A percentile compares a stretch with the other conserved stretches of the same genome.
phyloP scores from a whole-genome alignment of 2,329 filamentous ascomycete genomes.

The Aspergillus pseudoviridinutans region DNA sequence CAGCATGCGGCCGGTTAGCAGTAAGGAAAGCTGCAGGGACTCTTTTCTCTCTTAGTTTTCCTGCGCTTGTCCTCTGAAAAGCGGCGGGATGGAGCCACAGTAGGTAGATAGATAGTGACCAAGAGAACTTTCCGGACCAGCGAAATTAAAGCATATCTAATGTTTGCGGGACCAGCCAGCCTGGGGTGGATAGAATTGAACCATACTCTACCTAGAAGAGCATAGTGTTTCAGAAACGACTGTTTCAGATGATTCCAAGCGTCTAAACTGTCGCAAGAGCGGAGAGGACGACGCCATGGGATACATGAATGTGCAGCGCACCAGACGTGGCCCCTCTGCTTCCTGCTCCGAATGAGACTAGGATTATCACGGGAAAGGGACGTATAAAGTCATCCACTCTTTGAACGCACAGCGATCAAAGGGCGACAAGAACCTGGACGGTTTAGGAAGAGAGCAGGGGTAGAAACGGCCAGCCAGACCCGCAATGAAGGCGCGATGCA shows the following conservation, averaged over 20 bases:
- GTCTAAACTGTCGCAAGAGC: slow-evolving; percentile 10
- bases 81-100: slow-evolving; percentile 8
- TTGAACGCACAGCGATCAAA: slow-evolving; percentile 16
- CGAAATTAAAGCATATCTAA: slow-evolving; percentile 14
- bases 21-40: slow-evolving; percentile 33
- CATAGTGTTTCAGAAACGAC: slow-evolving; percentile 22
- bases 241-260: slow-evolving; percentile 24
- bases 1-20: slow-evolving; percentile 15
- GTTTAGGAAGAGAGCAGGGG: slow-evolving; percentile 11
- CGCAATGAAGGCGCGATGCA: slow-evolving; percentile 17
- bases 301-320: slow-evolving; percentile 10
- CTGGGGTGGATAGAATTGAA: slow-evolving; percentile 13
- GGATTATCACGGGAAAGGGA: slow-evolving; percentile 8
- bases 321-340: slow-evolving; percentile 5
- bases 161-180: slow-evolving; percentile 17
- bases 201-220: slow-evolving; percentile 17
- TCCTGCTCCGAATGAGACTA: slow-evolving; percentile 9
- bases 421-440: slow-evolving; percentile 11
- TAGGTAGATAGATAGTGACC: slow-evolving; percentile 1
- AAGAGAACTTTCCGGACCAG: slow-evolving; percentile 11
- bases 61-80: slow-evolving; percentile 8
- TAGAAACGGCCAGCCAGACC: slow-evolving; percentile 5
- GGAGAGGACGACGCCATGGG: slow-evolving; percentile 8
- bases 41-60: slow-evolving; percentile 15
- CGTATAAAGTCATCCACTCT: slow-evolving; percentile 4